Conservation (phyloP, 805 yeast species). For the Teunomyces pallodes region DNA sequence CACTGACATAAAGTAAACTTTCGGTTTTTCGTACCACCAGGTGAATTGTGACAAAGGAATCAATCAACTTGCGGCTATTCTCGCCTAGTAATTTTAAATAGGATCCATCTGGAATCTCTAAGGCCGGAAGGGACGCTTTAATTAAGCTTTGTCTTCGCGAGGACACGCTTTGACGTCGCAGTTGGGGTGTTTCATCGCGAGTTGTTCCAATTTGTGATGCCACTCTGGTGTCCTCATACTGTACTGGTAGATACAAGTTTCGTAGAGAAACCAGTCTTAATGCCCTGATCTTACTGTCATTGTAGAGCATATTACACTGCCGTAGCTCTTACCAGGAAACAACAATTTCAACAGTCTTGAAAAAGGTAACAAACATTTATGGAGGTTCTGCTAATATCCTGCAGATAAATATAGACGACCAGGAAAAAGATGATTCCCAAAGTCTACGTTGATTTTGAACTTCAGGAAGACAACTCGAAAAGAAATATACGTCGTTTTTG, state of each 20-base stretch:
- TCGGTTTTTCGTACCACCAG: conserved; percentile 9
- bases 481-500: background rate
- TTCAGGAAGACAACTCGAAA: background rate
- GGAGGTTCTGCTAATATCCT: background rate
- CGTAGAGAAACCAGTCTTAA: conserved; percentile 15
- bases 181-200: background rate
- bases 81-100: conserved; percentile 11
- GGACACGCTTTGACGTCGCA: conserved; percentile 2
- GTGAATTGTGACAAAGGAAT: conserved; percentile 28
- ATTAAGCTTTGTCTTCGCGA: conserved; percentile 3
- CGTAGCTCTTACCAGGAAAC: background rate
- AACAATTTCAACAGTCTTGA: no score
- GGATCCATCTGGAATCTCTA: background rate
- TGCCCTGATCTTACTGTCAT: conserved; percentile 13
- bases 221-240: background rate
- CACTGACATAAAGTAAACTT: conserved; percentile 32
- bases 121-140: background rate
- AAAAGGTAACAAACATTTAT: no score
- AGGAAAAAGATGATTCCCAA: background rate
- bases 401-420: background rate
- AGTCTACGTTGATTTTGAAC: background rate
- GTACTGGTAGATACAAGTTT: conserved; percentile 11
- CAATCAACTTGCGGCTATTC: conserved; percentile 17
- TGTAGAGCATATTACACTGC: conserved; percentile 3
- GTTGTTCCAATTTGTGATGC: background rate